phyloP scores from a whole-genome alignment of 495 filamentous ascomycete species.

The Penicillium silybi region DNA sequence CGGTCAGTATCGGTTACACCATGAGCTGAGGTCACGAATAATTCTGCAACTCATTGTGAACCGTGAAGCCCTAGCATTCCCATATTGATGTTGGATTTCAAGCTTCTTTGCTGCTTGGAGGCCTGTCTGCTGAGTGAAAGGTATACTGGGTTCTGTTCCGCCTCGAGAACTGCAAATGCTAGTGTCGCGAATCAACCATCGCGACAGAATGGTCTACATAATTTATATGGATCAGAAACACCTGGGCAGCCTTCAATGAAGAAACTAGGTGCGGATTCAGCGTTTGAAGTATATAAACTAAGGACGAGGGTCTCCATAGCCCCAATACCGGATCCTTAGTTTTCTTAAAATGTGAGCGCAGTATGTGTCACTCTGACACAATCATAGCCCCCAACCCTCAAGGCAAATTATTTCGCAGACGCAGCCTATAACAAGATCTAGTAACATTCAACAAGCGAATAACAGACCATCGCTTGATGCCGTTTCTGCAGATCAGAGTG shows the following conservation, averaged over 20 bases:
- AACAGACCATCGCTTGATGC: neutral
- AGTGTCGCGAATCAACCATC: neutral
- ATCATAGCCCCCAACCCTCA: neutral
- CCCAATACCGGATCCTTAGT: too few species aligned
- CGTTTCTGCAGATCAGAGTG: conserved; percentile 15
- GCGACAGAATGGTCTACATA: too few species aligned
- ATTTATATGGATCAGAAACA: neutral
- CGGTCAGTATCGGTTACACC: neutral
- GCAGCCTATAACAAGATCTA: neutral
- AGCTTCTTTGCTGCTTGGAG: neutral
- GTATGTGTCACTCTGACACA: neutral
- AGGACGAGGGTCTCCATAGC: too few species aligned
- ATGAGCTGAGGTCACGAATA: neutral
- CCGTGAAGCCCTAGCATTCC: neutral
- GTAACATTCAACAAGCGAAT: neutral
- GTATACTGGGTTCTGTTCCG: neutral
- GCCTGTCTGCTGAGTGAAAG: neutral
- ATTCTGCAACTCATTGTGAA: neutral
- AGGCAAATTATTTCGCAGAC: neutral
- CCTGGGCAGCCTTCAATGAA: too few species aligned
- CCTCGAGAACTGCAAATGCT: neutral
- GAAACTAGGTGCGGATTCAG: too few species aligned
- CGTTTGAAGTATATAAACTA: neutral
- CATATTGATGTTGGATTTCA: neutral
- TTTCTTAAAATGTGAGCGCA: neutral